Evolutionary conservation across 805 yeast species (phyloP), one percentile per base, ranked within the genome.

Genomic region (Barnettozyma sp.): DNA sequence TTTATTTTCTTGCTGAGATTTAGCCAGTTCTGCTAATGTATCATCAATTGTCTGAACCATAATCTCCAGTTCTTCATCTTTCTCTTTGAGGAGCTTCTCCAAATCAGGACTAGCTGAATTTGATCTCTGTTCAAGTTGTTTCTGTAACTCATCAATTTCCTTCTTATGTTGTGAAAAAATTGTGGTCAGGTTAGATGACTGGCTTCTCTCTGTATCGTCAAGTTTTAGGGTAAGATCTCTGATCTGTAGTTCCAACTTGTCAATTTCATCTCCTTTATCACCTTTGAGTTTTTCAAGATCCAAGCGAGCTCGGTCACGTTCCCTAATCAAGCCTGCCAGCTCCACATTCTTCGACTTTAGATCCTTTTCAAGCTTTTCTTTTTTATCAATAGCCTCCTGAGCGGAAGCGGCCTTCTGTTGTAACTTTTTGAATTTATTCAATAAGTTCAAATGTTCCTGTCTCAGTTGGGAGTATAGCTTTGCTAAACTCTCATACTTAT

Each of bases 321-420:
- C 95, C 42, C 92, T 72, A 38, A 87, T 87, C 48, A 86, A 68
- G 48, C 85, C 95, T 1, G 95, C 95, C 42, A 86, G 68, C 58
- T 86, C 95, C 29, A 86, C 69, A 54, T 84, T 86, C 60, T 87
- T 87, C 11, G 88, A 71, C 55, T 84, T 86, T 56, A 86, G 63
- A 41, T 87, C 95, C 38, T 82, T 71, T 52, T 87, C 95, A 24
- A 82, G 61, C 52, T 75, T 76, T 51, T 87, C 95, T 46, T 87
- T 76, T 58, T 78, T 82, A 44, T 82, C 82, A 43, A 87, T 73
- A 0, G 95, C 82, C 60, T 87, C 96, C 55, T 86, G 95, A 9
- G 96, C 96, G 27, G 78, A 71, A 11, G 87, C 81, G 3, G 92
- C 94, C 59, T 83, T 84, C 46, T 85, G 83, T 60, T 86, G 94